Evolutionary conservation across 2,329 filamentous ascomycete species (phyloP), one percentile per base, ranked within the genome.

Genomic region (Scedosporium apiospermum): DNA sequence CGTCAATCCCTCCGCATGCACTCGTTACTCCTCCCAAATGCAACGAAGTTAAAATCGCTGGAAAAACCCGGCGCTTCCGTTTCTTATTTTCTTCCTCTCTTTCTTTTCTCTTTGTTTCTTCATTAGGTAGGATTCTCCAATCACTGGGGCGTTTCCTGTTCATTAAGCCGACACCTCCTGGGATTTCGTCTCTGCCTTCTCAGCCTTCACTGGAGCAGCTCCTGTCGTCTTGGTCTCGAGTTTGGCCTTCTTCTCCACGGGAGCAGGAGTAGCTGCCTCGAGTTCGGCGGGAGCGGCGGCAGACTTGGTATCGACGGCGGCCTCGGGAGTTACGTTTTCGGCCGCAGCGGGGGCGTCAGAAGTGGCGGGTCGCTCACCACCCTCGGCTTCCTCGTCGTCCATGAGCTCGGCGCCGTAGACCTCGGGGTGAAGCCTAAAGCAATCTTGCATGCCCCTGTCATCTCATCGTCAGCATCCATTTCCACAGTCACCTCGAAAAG

Each of bases 381-480:
- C 72, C 12, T 70, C 72, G 21, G 72, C 74, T 38, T 76, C 75
- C 38, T 88, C 86, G 60, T 96, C 92, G 58, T 92, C 89, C 41
- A 89, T 88, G 18, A 97, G 80, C 74, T 98, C 93, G 53, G 89
- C 84, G 64, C 92, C 93, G 76, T 99, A 99, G 64, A 97, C 82
- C 53, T 98, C 95, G 21, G 95, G 95, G 75, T 97, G 90, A 73
- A 87, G 79, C 69, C 92, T 86, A 83, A 99, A 99, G 80, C 95
- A 99, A 70, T 93, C 88, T 79, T 98, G 95, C 95, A 99, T 99
- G 69, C 83, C 87, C 82, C 93, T 96, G 68, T 69, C 69, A 34
- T 63, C 23, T 62, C 61, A 66, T 65, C 46, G 63, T 79, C 70
- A 74, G 73, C 69, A 27, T 64, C 65, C 27, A 49, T 18, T 18